phyloP scores from a whole-genome alignment of 2,329 filamentous ascomycete species.

The Nakataea oryzae region DNA sequence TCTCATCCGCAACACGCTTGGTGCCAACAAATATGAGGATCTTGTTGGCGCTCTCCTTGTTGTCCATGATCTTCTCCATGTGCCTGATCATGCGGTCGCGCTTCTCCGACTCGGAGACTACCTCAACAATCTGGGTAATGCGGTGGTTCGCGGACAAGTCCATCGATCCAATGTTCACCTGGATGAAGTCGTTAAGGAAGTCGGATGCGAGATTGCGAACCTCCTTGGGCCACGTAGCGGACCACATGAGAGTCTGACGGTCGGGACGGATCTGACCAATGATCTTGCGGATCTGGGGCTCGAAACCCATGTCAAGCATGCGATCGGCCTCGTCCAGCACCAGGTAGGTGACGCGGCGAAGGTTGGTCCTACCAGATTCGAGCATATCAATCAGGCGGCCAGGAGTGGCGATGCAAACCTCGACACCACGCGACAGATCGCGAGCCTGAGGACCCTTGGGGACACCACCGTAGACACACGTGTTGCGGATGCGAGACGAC shows the following conservation, averaged over 20 bases:
- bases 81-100: conserved; percentile 96
- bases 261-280: conserved; percentile 95
- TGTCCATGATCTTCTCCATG: conserved; percentile 94
- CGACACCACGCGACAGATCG: conserved; percentile 86
- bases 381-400: conserved; percentile 98
- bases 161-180: conserved; percentile 97
- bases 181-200: conserved; percentile 91
- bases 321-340: conserved; percentile 98
- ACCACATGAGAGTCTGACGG: conserved; percentile 99
- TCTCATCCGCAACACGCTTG: conserved; percentile 95
- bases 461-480: conserved; percentile 97
- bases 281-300: conserved; percentile 98
- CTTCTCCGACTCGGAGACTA: conserved; percentile 94
- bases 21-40: conserved; percentile 87
- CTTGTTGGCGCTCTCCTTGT: conserved; percentile 90
- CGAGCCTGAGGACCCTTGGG: conserved; percentile 96
- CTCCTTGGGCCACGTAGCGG: conserved; percentile 98
- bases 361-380: conserved; percentile 94
- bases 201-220: conserved; percentile 85
- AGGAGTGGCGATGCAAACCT: conserved; percentile 97
- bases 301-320: conserved; percentile 99
- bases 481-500: conserved; percentile 96
- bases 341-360: conserved; percentile 94
- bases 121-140: conserved; percentile 96
- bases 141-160: conserved; percentile 95